Conservation (phyloP, 2,329 filamentous ascomycete genomes). For the Sporothrix globosa region DNA sequence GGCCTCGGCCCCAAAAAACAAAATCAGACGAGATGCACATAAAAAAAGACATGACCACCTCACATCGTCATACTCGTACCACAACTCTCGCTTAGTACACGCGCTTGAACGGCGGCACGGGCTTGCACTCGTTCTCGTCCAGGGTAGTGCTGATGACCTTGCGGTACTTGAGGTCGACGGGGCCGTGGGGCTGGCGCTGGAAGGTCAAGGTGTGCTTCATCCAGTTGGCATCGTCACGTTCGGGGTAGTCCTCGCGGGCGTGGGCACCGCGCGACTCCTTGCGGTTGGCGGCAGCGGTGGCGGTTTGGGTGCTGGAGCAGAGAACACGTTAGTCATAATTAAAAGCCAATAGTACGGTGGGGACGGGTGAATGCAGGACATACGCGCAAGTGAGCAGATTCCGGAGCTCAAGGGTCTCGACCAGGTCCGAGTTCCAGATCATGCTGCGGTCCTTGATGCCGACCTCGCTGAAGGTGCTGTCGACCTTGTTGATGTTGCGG, state of each 20-base stretch:
- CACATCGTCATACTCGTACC: background rate
- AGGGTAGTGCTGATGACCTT: conserved; percentile 79
- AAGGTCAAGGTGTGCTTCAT: conserved; percentile 99
- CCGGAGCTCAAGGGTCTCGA: conserved; percentile 92
- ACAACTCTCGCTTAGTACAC: conserved; percentile 65
- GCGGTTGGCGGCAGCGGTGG: conserved; percentile 83
- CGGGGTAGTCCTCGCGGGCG: conserved; percentile 93
- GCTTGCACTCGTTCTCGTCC: conserved; percentile 94
- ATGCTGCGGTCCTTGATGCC: conserved; percentile 98
- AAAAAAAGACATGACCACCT: background rate
- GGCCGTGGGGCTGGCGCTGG: conserved; percentile 89
- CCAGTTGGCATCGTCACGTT: conserved; percentile 94
- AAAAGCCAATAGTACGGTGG: background rate
- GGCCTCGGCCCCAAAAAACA: background rate
- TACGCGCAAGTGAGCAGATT: conserved; percentile 97
- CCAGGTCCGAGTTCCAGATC: conserved; percentile 99
- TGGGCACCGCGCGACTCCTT: conserved; percentile 98
- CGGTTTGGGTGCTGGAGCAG: conserved; percentile 77
- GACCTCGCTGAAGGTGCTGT: conserved; percentile 76
- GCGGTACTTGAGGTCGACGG: conserved; percentile 85
- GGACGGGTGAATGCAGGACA: conserved; percentile 47
- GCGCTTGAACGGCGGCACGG: conserved; percentile 95
- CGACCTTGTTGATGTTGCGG: conserved; percentile 81
- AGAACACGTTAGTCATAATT: conserved; percentile 33
- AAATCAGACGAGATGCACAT: background rate